A percentile compares a stretch with the other conserved stretches of the same genome.
Conservation (phyloP, 1,284 basidiomycete genomes). For the Mixia osmundae region DNA sequence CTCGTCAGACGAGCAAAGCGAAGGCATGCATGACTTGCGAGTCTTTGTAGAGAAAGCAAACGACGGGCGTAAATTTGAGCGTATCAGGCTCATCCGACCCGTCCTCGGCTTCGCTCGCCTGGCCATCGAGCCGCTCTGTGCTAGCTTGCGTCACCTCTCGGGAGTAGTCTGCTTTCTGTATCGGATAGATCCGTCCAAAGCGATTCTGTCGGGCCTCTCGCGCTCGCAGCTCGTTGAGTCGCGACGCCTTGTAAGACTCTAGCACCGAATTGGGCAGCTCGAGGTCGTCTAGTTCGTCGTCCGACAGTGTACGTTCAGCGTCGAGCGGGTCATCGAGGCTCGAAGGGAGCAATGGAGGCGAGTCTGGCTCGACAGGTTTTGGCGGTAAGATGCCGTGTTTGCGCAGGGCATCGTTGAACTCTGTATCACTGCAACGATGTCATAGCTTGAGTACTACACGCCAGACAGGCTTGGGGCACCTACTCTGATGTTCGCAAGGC, state of each 20-base stretch:
- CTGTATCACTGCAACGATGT: too few relatives aligned
- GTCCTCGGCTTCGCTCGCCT: too few relatives aligned
- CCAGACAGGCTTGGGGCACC: too few relatives aligned
- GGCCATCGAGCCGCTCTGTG: constrained; percentile 39
- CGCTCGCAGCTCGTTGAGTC: constrained; percentile 39
- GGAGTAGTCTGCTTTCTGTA: constrained; percentile 79
- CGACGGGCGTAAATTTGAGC: constrained; percentile 47
- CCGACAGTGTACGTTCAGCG: constrained; percentile 12
- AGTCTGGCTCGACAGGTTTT: constrained; percentile 24
- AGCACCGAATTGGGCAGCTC: constrained; percentile 33
- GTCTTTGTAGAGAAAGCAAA: constrained; percentile 75
- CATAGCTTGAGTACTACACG: too few relatives aligned
- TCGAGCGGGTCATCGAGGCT: constrained; percentile 15
- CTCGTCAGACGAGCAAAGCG: background rate
- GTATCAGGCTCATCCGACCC: constrained; percentile 24
- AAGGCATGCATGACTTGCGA: constrained; percentile 31
- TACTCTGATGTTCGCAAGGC: too few relatives aligned
- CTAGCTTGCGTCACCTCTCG: constrained; percentile 86
- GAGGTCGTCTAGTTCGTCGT: constrained; percentile 44
- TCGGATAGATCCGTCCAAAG: too few relatives aligned
- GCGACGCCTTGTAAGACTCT: constrained; percentile 39
- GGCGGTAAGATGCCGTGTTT: constrained; percentile 75
- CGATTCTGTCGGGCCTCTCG: too few relatives aligned
- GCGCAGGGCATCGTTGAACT: constrained; percentile 74
- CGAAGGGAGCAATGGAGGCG: constrained; percentile 12